These are phyloP conservation scores for Sporothrix luriei DNA, from an alignment of 2,329 filamentous ascomycete genomes.

Conservation along the genomic window DNA sequence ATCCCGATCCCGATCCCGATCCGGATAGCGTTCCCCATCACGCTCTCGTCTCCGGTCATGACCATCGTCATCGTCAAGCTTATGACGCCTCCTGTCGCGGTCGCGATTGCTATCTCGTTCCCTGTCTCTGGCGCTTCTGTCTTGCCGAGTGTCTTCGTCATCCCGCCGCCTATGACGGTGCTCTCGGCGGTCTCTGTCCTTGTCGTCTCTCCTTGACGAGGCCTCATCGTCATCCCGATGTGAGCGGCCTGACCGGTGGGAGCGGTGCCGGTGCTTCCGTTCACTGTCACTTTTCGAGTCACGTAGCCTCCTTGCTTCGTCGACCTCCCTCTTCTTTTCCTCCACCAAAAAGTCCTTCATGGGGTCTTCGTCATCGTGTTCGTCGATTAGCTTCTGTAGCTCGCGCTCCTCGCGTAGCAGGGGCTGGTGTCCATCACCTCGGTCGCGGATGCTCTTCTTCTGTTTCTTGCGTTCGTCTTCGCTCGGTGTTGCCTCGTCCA, in stretches of 20 bases:
- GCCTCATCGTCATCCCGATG: slow-evolving; percentile 38
- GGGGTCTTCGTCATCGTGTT: slow-evolving; percentile 93
- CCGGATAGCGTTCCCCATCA: too few relatives aligned
- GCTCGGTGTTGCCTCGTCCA: slow-evolving; percentile 49
- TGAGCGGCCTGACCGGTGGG: slow-evolving; percentile 48
- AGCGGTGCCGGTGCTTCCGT: slow-evolving; percentile 51
- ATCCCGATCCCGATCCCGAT: slow-evolving; percentile 31
- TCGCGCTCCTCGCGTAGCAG: slow-evolving; percentile 81
- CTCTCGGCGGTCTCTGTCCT: slow-evolving; percentile 40
- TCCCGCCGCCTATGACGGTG: slow-evolving; percentile 39
- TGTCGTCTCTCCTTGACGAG: slow-evolving; percentile 32
- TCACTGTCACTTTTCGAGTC: slow-evolving; percentile 49
- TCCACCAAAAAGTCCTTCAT: slow-evolving; percentile 92
- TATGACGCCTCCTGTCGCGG: slow-evolving; percentile 36
- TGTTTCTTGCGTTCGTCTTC: slow-evolving; percentile 38
- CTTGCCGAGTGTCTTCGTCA: not conserved
- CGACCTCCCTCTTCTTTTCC: slow-evolving; percentile 88
- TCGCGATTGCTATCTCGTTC: slow-evolving; percentile 36
- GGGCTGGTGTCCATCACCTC: slow-evolving; percentile 48
- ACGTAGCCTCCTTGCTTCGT: slow-evolving; percentile 64
- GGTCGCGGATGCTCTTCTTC: slow-evolving; percentile 34
- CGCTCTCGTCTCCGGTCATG: slow-evolving; percentile 37
- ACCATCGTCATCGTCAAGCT: slow-evolving; percentile 32
- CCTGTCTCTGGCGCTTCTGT: slow-evolving; percentile 34
- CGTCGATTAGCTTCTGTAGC: slow-evolving; percentile 69